Base-by-base conservation (phyloP, 2,329 filamentous ascomycete genomes). In the Rhynchosporium secalis region DNA sequence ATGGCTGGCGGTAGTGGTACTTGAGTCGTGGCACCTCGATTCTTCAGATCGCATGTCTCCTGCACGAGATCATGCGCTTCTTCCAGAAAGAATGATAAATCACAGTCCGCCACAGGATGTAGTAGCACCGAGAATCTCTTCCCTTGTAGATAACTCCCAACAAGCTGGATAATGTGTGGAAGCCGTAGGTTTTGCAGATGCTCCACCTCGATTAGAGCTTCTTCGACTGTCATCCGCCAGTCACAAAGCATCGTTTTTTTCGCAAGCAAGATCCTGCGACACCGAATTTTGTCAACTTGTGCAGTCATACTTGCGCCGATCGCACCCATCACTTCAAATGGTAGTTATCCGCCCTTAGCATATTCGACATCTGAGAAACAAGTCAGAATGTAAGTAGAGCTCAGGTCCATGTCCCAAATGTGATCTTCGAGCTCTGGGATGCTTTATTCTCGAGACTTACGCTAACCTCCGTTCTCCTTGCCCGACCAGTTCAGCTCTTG, bases 401-500 rank as follows among this genome's bases (percentile, higher is more conserved):
- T 45, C 41, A n/a, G 41, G 3, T n/a, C 13, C 41, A n/a, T 7
- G 15, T 6, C 7, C 3, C n/a, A 45, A 3, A n/a, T n/a, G 4
- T 6, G 13, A n/a, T 6, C 13, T n/a, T 45, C 41, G 13, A 45
- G 41, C 41, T 6, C 41, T n/a, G 3, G 4, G 2, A 45, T 36
- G 33, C 33, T n/a, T 15, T 4, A 15, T 3, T n/a, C 15, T 45
- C 15, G 12, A 51, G 2, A 52, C 49, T 12, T 52, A 52, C 49
- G 54, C 12, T 56, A 40, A n/a, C 54, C 54, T 12, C 54, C 54
- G 12, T 56, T 56, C 28, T 43, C 38, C 20, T 31, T 45, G 15
- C 54, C 54, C 7, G 54, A 56, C 54, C 54, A 56, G 33, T 56
- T 56, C 6, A 56, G 26, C 15, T 45, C 38, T 38, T 52, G 33